A percentile compares a stretch with the other conserved stretches of the same genome.
phyloP scores from a whole-genome alignment of 331 rosid genomes.

The Rhamnella rubrinervis region DNA sequence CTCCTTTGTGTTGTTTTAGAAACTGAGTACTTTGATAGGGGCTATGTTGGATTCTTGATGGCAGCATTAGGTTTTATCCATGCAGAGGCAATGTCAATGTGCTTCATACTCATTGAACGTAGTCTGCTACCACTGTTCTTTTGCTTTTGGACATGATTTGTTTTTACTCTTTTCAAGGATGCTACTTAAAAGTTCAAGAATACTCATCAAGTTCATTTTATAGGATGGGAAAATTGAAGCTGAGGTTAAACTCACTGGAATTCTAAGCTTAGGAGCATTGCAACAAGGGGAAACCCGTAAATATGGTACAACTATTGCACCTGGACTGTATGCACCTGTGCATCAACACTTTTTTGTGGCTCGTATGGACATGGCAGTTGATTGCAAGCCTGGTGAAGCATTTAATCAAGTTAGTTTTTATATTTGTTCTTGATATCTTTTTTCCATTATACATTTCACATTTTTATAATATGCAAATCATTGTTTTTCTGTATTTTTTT shows the following conservation, averaged over 20 bases:
- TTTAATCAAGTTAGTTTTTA: conserved; percentile 70
- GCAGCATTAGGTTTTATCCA: not conserved
- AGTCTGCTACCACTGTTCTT: not conserved
- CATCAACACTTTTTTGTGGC: conserved; percentile 93
- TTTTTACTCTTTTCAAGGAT: not conserved
- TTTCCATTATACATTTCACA: conserved; percentile 1
- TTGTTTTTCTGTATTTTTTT: not conserved
- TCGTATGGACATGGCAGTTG: conserved; percentile 98
- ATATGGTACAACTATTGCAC: conserved; percentile 90
- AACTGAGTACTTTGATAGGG: not conserved
- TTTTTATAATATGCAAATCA: not conserved
- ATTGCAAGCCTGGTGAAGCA: conserved; percentile 96
- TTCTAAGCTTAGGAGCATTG: conserved; percentile 89
- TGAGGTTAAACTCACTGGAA: conserved; percentile 88
- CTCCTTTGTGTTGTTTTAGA: not conserved
- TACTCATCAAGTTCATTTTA: conserved; percentile 3
- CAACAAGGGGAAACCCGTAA: conserved; percentile 84
- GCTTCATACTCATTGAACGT: not conserved
- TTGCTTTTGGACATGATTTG: not conserved
- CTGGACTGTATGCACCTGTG: conserved; percentile 92
- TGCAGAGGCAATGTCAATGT: not conserved
- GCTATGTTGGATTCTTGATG: not conserved
- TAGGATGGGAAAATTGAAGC: conserved; percentile 98
- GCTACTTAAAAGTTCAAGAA: conserved; percentile 2
- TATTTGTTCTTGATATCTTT: conserved; percentile 9